Evolutionary conservation across 257 asterid genomes (phyloP), one percentile per base, ranked within the genome.

Genomic region (Cinchona pubescens): DNA sequence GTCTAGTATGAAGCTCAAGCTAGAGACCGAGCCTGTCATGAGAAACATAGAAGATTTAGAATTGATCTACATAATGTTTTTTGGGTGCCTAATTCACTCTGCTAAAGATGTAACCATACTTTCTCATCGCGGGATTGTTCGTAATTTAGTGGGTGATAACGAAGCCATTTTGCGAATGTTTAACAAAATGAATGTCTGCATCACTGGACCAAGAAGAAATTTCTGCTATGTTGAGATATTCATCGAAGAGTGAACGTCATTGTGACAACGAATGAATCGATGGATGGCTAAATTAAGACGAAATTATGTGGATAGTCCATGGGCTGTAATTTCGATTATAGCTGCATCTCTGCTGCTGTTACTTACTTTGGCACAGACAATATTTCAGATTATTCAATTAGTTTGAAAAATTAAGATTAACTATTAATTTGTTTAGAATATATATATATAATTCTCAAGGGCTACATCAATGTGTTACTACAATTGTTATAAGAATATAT

Each of bases 241-340:
- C 58, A 43, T n/a, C n/a, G 13, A 1, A 10, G 14, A 1, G 72
- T 79, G 49, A 71, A 74, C 3, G 0, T 0, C 5, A 79, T 71
- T 74, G 81, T 70, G 42, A 25, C 5, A 69, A 21, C 67, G 69
- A 2, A 21, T 65, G 48, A 77, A 81, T 43, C 5, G 23, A 25
- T 77, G 83, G 79, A 42, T 74, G 62, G 83, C 80, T 0, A 69
- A 16, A 30, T 58, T 87, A 38, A 75, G 69, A 56, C 67, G 72
- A 1, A 74, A 79, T 3, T 77, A 82, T 40, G 60, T 79, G 42
- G n/a, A 64, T 53, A 76, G 83, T 32, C 85, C 83, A 1, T 83
- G 88, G 89, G 82, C 75, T 3, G 45, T 75, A 18, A 42, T 76
- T 60, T 81, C 86, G 0, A 38, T 77, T 62, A 2, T 74, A 48